These are phyloP conservation scores for Eucalyptus polybractea DNA, from an alignment of 345 rosid genomes.

Conservation along the genomic window DNA sequence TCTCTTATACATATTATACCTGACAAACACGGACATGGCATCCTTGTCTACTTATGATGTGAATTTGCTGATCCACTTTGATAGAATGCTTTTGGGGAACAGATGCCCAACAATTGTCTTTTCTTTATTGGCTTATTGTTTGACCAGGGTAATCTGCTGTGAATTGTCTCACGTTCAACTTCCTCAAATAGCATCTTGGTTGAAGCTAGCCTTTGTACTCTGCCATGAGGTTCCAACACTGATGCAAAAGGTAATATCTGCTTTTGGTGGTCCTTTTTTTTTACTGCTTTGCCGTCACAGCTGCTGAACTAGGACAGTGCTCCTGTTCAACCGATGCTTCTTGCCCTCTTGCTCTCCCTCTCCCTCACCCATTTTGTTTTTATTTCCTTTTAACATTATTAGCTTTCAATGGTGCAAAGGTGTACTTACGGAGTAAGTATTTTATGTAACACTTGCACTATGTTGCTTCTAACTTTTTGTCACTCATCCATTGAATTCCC, in stretches of 20 bases:
- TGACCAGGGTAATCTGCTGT: conserved; percentile 57
- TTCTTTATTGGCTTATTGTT: background rate
- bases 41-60: background rate
- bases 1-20: background rate
- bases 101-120: background rate
- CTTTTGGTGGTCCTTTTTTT: background rate
- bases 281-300: background rate
- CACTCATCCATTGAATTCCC: background rate
- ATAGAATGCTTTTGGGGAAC: background rate
- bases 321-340: background rate
- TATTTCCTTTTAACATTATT: background rate
- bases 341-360: background rate
- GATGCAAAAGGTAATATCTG: conserved; percentile 55
- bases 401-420: background rate
- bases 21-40: background rate
- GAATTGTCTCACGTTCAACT: conserved; percentile 36
- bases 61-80: background rate
- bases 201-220: conserved; percentile 70
- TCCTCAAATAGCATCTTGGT: conserved; percentile 42
- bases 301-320: background rate
- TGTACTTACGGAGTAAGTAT: background rate
- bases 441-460: background rate
- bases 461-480: background rate
- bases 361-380: background rate
- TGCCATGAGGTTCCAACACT: conserved; percentile 66